Conservation (phyloP, 306 rosid species). For the Quercus rubra region DNA sequence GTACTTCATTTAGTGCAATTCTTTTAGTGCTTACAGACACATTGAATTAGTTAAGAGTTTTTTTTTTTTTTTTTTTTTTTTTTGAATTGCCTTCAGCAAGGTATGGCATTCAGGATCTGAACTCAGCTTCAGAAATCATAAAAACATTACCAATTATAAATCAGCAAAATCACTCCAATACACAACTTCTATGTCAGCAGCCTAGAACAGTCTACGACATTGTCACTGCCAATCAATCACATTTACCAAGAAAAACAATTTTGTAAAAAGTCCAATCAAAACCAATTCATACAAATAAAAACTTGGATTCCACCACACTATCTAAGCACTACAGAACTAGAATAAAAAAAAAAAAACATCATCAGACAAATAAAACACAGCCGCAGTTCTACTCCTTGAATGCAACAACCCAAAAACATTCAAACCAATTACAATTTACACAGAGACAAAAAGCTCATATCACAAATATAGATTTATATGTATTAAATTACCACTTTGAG, state of each 20-base stretch:
- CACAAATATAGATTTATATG: neutral
- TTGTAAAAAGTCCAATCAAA: neutral
- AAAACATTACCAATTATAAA: neutral
- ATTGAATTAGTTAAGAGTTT: neutral
- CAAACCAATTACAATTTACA: neutral
- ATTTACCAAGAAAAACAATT: neutral
- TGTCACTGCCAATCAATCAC: neutral
- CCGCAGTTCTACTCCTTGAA: neutral
- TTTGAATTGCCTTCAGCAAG: too few species aligned
- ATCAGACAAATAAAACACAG: neutral
- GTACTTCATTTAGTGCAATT: neutral
- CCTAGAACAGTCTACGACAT: neutral
- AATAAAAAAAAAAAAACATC: neutral
- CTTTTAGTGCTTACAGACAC: neutral
- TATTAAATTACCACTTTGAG: conserved; percentile 42
- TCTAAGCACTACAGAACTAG: neutral
- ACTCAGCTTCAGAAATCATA: too few species aligned
- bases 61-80: too few species aligned
- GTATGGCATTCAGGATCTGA: too few species aligned
- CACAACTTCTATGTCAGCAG: neutral
- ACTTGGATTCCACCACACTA: neutral
- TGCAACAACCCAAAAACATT: neutral
- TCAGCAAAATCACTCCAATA: neutral
- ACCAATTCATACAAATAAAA: neutral
- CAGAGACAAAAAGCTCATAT: neutral